phyloP scores from a whole-genome alignment of 2,329 filamentous ascomycete genomes.

The Phaeosphaeriaceae sp. region DNA sequence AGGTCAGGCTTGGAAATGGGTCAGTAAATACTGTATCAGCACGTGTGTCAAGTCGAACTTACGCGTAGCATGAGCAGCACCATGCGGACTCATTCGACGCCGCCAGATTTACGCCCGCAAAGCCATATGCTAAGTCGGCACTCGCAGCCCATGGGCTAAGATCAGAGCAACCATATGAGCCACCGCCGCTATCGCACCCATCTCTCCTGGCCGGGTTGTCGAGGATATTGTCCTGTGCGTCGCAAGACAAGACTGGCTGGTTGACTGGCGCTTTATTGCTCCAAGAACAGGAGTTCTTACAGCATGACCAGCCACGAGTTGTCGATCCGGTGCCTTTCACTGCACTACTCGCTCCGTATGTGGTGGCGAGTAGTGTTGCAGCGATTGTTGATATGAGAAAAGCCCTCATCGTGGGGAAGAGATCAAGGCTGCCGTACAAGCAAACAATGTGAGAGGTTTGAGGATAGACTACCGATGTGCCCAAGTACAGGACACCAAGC shows the following conservation, averaged over 20 bases:
- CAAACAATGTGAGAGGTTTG: neutral
- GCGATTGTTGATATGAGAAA: neutral
- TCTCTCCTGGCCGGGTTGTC: constrained; percentile 53
- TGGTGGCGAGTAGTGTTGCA: neutral
- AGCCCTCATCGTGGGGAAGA: neutral
- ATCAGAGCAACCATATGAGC: constrained; percentile 61
- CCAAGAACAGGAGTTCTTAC: constrained; percentile 61
- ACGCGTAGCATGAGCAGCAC: constrained; percentile 69
- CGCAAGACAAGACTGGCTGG: constrained; percentile 59
- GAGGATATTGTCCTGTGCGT: constrained; percentile 60
- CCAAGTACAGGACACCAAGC: neutral
- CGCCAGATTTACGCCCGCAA: constrained; percentile 64
- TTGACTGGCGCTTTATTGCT: constrained; percentile 60
- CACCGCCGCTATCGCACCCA: constrained; percentile 62
- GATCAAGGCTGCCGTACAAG: neutral
- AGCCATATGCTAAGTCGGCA: constrained; percentile 65
- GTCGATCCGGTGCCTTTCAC: constrained; percentile 24
- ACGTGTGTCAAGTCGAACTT: constrained; percentile 3
- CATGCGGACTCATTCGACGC: constrained; percentile 63
- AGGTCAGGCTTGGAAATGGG: constrained; percentile 54
- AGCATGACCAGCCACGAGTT: constrained; percentile 29
- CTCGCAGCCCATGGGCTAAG: constrained; percentile 67
- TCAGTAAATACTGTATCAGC: neutral
- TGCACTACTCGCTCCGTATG: constrained; percentile 13
- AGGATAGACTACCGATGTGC: neutral